Evolutionary conservation across 129 eudicot genomes (phyloP).

Genomic region (Silybum marianum): DNA sequence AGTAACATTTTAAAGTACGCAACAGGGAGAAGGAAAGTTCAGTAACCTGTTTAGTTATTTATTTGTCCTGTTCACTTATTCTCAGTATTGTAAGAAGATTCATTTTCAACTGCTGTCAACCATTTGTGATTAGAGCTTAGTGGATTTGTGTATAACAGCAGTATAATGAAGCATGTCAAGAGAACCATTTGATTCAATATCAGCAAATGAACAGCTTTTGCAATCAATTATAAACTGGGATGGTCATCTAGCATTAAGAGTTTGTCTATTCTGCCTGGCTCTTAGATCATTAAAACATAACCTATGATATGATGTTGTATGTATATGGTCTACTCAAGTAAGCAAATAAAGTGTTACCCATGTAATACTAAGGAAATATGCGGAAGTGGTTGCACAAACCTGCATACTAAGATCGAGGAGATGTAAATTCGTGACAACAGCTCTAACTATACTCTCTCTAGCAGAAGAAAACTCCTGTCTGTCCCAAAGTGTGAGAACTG

Average conservation of each 20-base stretch:
- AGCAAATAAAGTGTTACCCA: slow-evolving; percentile 1
- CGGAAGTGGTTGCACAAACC: slow-evolving; percentile 52
- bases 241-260: slow-evolving; percentile 5
- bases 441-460: slow-evolving; percentile 94
- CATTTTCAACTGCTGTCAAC: not conserved
- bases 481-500: slow-evolving; percentile 95
- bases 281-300: slow-evolving; percentile 3
- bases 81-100: not conserved
- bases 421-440: slow-evolving; percentile 90
- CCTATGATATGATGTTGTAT: slow-evolving; percentile 24
- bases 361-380: slow-evolving; percentile 16
- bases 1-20: not conserved
- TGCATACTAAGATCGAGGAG: slow-evolving; percentile 97
- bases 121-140: not conserved
- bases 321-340: not conserved
- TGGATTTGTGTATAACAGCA: not conserved
- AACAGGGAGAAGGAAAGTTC: slow-evolving; percentile 5
- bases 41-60: slow-evolving; percentile 7
- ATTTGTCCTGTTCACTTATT: not conserved
- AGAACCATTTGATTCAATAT: not conserved
- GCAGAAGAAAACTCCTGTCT: slow-evolving; percentile 95
- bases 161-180: not conserved
- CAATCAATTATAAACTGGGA: not conserved
- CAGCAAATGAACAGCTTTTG: slow-evolving; percentile 13
- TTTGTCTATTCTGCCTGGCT: slow-evolving; percentile 17